phyloP scores from a whole-genome alignment of 306 rosid species.

The Sophora flavescens region DNA sequence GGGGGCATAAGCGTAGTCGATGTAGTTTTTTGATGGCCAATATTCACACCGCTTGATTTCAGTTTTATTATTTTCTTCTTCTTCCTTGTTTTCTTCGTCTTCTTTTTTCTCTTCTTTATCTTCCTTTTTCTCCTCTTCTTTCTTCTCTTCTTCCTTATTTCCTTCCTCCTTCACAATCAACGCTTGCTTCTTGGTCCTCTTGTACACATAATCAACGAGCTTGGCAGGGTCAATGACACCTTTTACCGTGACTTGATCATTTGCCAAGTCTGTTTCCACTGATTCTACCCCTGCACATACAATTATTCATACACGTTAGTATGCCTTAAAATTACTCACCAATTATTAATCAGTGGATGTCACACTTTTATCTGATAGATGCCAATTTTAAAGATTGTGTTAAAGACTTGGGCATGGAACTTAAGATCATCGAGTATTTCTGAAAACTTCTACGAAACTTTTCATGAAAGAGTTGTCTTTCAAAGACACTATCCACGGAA shows the following conservation, averaged over 20 bases:
- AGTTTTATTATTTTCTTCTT: constrained; percentile 50
- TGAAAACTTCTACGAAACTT: background rate
- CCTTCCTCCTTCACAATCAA: constrained; percentile 62
- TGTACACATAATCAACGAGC: constrained; percentile 63
- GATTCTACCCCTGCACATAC: constrained; percentile 72
- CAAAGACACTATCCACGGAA: constrained; percentile 1
- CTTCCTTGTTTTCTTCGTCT: constrained; percentile 54
- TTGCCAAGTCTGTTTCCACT: constrained; percentile 70
- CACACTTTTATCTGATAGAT: background rate
- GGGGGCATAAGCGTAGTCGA: constrained; percentile 56
- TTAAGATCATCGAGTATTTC: background rate
- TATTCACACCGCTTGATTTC: constrained; percentile 59
- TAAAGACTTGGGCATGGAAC: background rate
- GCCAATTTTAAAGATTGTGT: background rate
- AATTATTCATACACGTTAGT: background rate
- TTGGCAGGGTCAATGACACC: constrained; percentile 66
- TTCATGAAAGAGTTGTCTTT: background rate
- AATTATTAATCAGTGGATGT: background rate
- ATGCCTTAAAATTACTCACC: background rate
- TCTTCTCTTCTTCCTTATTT: constrained; percentile 59
- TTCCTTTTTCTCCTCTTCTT: constrained; percentile 39
- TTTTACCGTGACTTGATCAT: constrained; percentile 64
- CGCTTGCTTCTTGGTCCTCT: constrained; percentile 69
- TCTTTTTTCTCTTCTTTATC: constrained; percentile 47
- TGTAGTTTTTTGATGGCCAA: constrained; percentile 54